Evolutionary conservation across 176 grass and related monocot species (phyloP), one percentile per base, ranked within the genome.

Genomic region (Aegilops sharonensis): DNA sequence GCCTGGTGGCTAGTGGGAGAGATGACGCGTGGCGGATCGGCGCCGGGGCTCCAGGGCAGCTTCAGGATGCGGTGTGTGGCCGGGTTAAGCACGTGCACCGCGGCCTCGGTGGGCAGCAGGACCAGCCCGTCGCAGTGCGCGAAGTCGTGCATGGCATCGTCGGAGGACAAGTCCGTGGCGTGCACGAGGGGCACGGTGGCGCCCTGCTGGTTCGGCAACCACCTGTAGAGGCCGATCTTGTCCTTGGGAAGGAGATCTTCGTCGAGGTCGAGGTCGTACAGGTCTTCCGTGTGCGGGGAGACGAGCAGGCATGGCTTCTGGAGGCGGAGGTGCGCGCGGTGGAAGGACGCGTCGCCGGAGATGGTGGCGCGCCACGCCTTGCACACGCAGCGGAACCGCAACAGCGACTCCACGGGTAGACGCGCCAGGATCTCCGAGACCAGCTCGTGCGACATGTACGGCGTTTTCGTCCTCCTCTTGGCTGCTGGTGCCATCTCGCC

Each of bases 311-410:
- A 42, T 1, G 20, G 45, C 6, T 13, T 30, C 30, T 72, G 67
- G 31, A 36, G 31, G 4, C 35, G 80, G 47, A 25, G 65, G 66
- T 83, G 76, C 56, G 32, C 9, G 10, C 32, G 20, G 21, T n/a
- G 31, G 32, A 78, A 25, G 5, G 54, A 61, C 6, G 57, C 52
- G 57, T 78, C 76, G 21, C 4, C 5, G 56, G 34, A 78, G 76
- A 78, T 62, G 76, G 34, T 37, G 56, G 10, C 3, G 76, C 31
- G 76, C 56, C 76, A 78, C 31, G 76, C 76, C 76, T 78, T 78
- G 76, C 76, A 62, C 5, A 78, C 76, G 54, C 18, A 37, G 5
- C 32, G 32, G 54, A 78, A 78, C 20, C 76, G 54, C 5, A 78
- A 32, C 31, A 78, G 54, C 54, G 52, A 62, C 54, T 61, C 23